Evolutionary conservation across 1,284 basidiomycete genomes (phyloP), one percentile per base, ranked within the genome.

Genomic region (Trichosporon asahii): DNA sequence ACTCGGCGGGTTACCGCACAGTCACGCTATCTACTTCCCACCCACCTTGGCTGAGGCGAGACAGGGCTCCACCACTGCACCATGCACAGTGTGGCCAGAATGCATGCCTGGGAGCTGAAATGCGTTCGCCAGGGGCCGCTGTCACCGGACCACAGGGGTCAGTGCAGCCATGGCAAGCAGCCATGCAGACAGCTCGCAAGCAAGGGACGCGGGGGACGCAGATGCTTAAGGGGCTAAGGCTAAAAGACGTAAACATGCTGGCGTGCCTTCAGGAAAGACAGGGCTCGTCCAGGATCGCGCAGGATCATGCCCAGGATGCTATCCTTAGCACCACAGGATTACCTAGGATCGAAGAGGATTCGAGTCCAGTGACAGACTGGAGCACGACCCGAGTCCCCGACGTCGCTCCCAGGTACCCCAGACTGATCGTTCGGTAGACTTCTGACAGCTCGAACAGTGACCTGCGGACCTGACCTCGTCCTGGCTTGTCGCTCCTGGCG

Each of bases 211-310:
- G 27, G 14, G 29, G 57, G 57, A 31, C 6, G 15, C 57, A 31
- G 23, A 31, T 61, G 27, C 27, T 61, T 31, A 31, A 31, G 29
- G 57, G 57, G 57, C 29, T 61, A 29, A 31, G 23, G 14, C 29
- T n/a, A 31, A 61, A 61, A 31, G 29, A 61, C 57, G 57, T 61
- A 61, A 61, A 61, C 57, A 61, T 61, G 57, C 57, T 31, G 57
- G 14, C 57, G 29, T 61, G 57, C 27, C 57, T 31, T 61, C 57
- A 61, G 57, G 57, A 31, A 15, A 9, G 14, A 18, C 57, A 6
- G 57, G 18, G 18, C 27, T 12, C 57, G 9, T 23, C 49, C 21
- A 53, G 49, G 49, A 53, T 53, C 7, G 21, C 15, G 40, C 40
- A 44, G 18, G n/a, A 53, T 53, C 8, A 21, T 53, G 21, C 15